Conservation (phyloP, 179 eudicot species). For the Pouteria campechiana region DNA sequence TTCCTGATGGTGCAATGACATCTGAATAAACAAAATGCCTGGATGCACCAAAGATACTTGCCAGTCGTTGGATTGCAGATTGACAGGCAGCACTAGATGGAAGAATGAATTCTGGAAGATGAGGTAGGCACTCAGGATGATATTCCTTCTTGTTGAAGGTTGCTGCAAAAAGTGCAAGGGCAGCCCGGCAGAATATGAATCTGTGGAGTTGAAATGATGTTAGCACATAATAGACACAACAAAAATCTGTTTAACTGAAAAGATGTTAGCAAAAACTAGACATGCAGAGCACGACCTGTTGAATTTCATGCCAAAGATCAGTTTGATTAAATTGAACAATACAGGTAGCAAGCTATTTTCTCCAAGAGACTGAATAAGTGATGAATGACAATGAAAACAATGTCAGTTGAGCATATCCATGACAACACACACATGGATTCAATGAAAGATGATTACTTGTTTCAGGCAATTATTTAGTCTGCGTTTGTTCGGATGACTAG, state of each 20-base stretch:
- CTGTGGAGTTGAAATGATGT: conserved; percentile 21
- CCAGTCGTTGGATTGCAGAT: conserved; percentile 34
- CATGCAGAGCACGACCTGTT: no score
- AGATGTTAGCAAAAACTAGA: not conserved
- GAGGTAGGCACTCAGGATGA: conserved; percentile 64
- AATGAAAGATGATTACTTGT: no score
- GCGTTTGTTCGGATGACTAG: no score
- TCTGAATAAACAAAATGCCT: conserved; percentile 33
- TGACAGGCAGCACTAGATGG: conserved; percentile 40
- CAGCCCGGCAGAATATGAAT: conserved; percentile 81
- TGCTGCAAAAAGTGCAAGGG: conserved; percentile 40
- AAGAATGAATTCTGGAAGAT: conserved; percentile 55
- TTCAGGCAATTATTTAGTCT: no score
- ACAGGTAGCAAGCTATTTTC: no score
- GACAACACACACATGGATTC: no score
- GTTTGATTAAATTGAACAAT: no score
- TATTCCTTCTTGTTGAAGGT: conserved; percentile 44
- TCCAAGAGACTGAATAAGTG: no score
- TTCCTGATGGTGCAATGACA: conserved; percentile 10
- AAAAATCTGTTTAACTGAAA: not conserved
- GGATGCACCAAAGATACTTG: conserved; percentile 38
- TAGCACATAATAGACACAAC: not conserved
- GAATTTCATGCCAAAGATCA: no score
- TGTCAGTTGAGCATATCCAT: no score
- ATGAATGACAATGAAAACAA: no score